Evolutionary conservation across 257 asterid species (phyloP), one percentile per base, ranked within the genome.

Genomic region (Orobanche coerulescens): DNA sequence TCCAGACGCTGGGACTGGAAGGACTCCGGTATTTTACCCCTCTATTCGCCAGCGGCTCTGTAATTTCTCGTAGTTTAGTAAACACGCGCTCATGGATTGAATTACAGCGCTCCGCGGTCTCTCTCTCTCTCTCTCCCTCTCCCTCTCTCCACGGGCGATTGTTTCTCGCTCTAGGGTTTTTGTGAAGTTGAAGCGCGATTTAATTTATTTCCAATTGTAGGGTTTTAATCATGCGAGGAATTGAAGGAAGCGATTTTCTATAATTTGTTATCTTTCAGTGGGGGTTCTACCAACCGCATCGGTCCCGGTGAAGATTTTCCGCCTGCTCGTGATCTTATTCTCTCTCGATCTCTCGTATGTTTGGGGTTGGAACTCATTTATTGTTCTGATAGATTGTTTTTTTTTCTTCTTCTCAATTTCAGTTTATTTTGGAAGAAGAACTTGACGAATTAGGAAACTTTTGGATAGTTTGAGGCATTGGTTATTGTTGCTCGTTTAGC

Each of bases 181-280:
- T 73, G 71, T 30, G 67, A 31, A 67, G 71, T 31, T 42, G 71
- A 57, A 58, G 67, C 31, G 37, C 69, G 69, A 64, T 73, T 62
- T 31, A 26, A 57, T 58, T 53, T 8, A 4, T 51, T 61, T 42
- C n/a, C 65, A 39, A 66, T 71, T 62, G 63, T 62, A 67, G 71
- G 77, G 78, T 67, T 73, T 68, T 68, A 57, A 48, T 56, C 15
- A 43, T 40, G 50, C 66, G 28, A 28, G 26, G 68, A 50, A 46
- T 12, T 49, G 70, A 31, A 48, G 58, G 71, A 43, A 37, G 49
- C 49, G 4, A 28, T 26, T 70, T 54, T 14, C 56, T 54, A 20
- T 36, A 18, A 28, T 36, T 71, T 40, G 1, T 5, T 37, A 10
- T 12, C 7, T 10, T 26, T 42, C 36, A 11, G 58, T 12, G 64